Evolutionary conservation across 495 filamentous ascomycete genomes (phyloP).

Genomic region (Pyronema omphalodes): DNA sequence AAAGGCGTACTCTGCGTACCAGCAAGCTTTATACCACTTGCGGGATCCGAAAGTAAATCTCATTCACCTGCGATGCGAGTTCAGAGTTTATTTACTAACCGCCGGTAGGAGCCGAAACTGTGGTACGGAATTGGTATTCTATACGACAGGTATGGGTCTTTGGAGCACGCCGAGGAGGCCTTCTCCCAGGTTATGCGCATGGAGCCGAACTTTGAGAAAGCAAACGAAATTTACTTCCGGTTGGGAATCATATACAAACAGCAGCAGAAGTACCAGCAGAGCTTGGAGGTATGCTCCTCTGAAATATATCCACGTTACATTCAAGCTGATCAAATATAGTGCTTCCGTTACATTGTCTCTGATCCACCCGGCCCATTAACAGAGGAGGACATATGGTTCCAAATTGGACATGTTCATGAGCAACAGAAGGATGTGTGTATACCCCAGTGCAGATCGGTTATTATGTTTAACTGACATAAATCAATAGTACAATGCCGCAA

Average conservation of each 20-base stretch:
- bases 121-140: constrained; percentile 99
- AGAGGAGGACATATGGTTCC: constrained; percentile 99
- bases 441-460: constrained; percentile 15
- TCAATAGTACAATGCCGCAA: constrained; percentile 72
- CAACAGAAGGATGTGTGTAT: constrained; percentile 90
- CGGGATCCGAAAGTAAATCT: constrained; percentile 69
- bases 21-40: constrained; percentile 83
- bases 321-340: constrained; percentile 37
- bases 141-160: constrained; percentile 90
- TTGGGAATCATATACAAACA: constrained; percentile 99
- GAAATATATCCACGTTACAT: neutral
- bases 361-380: constrained; percentile 85
- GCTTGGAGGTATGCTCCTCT: constrained; percentile 53
- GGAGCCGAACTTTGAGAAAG: constrained; percentile 96
- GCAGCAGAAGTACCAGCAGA: constrained; percentile 82
- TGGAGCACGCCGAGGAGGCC: constrained; percentile 95
- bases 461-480: constrained; percentile 11
- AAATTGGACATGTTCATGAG: constrained; percentile 97
- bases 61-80: neutral
- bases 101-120: constrained; percentile 80
- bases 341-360: constrained; percentile 93
- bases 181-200: constrained; percentile 99
- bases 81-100: neutral
- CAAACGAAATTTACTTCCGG: constrained; percentile 97
- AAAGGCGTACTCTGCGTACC: constrained; percentile 94